These are phyloP conservation scores for Syzygium jambos DNA, from an alignment of 345 rosid species.

Conservation along the genomic window DNA sequence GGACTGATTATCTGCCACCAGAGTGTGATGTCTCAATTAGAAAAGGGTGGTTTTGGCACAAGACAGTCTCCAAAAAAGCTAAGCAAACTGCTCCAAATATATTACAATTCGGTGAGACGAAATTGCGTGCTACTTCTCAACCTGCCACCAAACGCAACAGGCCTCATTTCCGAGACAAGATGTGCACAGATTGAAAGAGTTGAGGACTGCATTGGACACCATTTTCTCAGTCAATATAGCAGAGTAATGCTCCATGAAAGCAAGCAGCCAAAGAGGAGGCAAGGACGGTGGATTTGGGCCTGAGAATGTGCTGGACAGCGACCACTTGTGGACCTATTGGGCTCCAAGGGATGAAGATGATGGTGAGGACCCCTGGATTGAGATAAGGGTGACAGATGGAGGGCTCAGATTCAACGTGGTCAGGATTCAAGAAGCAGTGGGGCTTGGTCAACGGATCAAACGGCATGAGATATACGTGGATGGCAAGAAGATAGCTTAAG, in stretches of 20 bases:
- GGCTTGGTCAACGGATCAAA: conserved; percentile 59
- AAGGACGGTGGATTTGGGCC: conserved; percentile 43
- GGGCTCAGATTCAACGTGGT: conserved; percentile 47
- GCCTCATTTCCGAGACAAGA: conserved; percentile 47
- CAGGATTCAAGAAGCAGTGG: conserved; percentile 65
- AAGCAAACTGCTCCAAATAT: conserved; percentile 41
- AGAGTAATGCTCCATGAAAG: conserved; percentile 18
- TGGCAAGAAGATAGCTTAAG: conserved; percentile 33
- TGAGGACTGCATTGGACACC: conserved; percentile 31
- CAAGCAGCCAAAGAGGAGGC: conserved; percentile 56
- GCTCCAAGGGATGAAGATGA: conserved; percentile 21
- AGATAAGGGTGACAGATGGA: conserved; percentile 11
- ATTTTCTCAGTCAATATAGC: conserved; percentile 48
- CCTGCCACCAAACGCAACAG: conserved; percentile 62
- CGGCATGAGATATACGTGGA: conserved; percentile 44
- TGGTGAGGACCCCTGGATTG: conserved; percentile 32
- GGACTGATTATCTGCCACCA: conserved; percentile 56
- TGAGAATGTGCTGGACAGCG: conserved; percentile 43
- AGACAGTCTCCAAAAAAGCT: conserved; percentile 40
- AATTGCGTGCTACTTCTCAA: conserved; percentile 54
- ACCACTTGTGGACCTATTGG: conserved; percentile 71
- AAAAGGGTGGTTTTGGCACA: conserved; percentile 69
- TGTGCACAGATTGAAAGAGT: conserved; percentile 29
- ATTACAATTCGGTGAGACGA: conserved; percentile 61
- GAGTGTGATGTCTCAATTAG: conserved; percentile 70